Evolutionary conservation across 306 rosid genomes (phyloP), one percentile per base, ranked within the genome.

Genomic region (Cucurbita maxima): DNA sequence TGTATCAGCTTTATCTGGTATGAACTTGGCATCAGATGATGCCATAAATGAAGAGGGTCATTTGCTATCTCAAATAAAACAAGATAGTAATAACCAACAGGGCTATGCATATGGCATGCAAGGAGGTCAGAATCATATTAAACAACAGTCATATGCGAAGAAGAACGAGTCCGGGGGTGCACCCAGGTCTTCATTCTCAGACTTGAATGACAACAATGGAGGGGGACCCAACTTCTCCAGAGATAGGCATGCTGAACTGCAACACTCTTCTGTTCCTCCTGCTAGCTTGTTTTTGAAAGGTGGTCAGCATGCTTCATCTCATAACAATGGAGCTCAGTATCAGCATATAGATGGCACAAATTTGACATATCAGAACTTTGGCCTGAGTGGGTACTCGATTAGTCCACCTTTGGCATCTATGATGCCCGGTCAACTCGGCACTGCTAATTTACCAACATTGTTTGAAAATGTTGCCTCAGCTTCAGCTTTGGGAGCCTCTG

Each of bases 401-500:
- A 90, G 86, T 87, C 96, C 94, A 8, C 86, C 92, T 22, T 63
- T 87, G 79, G 81, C 88, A 11, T 82, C 96, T 76, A 75, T 90
- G 92, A 88, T 93, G 96, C 83, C 92, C 45, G 87, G 79, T 84
- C 98, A 93, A 81, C 83, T 88, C 50, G 92, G 98, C 45, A 77
- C 88, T 10, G 81, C 83, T 80, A 90, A 87, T 83, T 74, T 90
- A 72, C 96, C 97, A 25, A 89, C 89, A 8, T 76, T 90, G 56
- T 90, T 75, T 82, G 96, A 93, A 77, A 86, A 85, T 62, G 89
- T 79, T 80, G 92, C 92, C 74, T 91, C 88, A 19, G 94, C 94
- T 73, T 82, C 96, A 57, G 89, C 80, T 58, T 71, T 93, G 89
- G 89, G 78, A 10, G 67, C 86, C 25, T 87, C 92, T 44, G 94